These are phyloP conservation scores for Saccharomycodes ludwigii DNA, from an alignment of 805 yeast species.

Conservation along the genomic window DNA sequence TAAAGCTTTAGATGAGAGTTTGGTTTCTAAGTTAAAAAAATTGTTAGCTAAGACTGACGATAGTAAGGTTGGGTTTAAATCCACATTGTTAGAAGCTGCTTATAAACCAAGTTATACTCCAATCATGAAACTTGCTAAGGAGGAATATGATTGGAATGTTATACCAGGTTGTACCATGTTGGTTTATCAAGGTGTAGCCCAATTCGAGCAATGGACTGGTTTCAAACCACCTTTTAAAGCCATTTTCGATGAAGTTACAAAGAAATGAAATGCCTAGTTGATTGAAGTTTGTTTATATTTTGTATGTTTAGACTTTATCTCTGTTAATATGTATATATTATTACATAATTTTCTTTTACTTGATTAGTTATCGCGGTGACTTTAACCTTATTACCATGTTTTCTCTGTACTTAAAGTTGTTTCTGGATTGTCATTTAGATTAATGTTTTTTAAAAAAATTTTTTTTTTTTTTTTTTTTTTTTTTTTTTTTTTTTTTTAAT, in stretches of 20 bases:
- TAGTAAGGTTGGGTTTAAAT: slow-evolving; percentile 24
- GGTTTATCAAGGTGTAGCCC: slow-evolving; percentile 85
- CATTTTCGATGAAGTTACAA: slow-evolving; percentile 47
- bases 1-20: slow-evolving; percentile 43
- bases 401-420: too few relatives aligned
- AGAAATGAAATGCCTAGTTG: slow-evolving; percentile 9
- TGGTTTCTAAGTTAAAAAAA: slow-evolving; percentile 37
- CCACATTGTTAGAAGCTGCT: slow-evolving; percentile 78
- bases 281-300: too few relatives aligned
- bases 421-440: too few relatives aligned
- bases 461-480: too few relatives aligned
- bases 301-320: too few relatives aligned
- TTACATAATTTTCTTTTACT: too few relatives aligned
- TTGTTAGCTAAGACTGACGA: slow-evolving; percentile 31
- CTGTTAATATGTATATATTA: too few relatives aligned
- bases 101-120: slow-evolving; percentile 86
- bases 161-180: slow-evolving; percentile 87
- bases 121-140: slow-evolving; percentile 64
- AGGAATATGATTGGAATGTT: slow-evolving; percentile 59
- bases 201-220: slow-evolving; percentile 70
- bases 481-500: too few relatives aligned
- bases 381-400: too few relatives aligned
- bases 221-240: slow-evolving; percentile 48
- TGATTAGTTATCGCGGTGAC: too few relatives aligned
- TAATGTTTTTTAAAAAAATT: too few relatives aligned